These are phyloP conservation scores for Neofusicoccum kwambonambiense DNA, from an alignment of 2,329 filamentous ascomycete species.

Conservation along the genomic window DNA sequence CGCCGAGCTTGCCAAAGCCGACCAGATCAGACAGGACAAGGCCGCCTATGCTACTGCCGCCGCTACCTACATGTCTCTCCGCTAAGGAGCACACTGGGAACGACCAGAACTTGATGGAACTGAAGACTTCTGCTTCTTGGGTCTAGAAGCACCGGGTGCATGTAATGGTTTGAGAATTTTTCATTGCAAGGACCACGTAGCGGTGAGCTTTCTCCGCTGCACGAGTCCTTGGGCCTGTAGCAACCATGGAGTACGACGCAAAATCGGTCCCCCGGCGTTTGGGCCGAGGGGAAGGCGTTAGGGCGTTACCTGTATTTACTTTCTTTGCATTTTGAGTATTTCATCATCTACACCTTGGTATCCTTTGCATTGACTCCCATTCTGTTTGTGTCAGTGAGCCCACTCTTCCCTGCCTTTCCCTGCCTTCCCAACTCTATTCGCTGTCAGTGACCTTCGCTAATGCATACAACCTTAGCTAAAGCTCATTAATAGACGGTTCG, in stretches of 20 bases:
- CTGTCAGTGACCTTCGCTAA: too few relatives aligned
- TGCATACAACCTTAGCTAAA: too few relatives aligned
- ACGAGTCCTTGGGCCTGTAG: background rate
- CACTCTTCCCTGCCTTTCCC: too few relatives aligned
- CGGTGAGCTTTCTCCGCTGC: background rate
- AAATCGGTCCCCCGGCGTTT: background rate
- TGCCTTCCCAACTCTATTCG: too few relatives aligned
- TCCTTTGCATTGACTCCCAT: too few relatives aligned
- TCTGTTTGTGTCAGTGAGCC: too few relatives aligned
- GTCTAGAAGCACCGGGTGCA: too few relatives aligned
- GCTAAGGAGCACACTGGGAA: background rate
- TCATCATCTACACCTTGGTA: background rate
- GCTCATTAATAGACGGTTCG: too few relatives aligned
- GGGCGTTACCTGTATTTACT: background rate
- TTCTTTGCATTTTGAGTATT: background rate
- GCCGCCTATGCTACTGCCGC: background rate
- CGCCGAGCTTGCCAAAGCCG: background rate
- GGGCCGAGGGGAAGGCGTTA: background rate
- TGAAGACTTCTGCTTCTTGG: too few relatives aligned
- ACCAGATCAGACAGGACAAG: background rate
- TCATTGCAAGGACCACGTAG: background rate
- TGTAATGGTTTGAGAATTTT: background rate
- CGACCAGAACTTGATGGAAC: too few relatives aligned
- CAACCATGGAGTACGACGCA: background rate
- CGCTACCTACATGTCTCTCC: slow-evolving; percentile 6